phyloP scores from a whole-genome alignment of 108 stramenopile genomes.

The Aurantiochytrium sp. region DNA sequence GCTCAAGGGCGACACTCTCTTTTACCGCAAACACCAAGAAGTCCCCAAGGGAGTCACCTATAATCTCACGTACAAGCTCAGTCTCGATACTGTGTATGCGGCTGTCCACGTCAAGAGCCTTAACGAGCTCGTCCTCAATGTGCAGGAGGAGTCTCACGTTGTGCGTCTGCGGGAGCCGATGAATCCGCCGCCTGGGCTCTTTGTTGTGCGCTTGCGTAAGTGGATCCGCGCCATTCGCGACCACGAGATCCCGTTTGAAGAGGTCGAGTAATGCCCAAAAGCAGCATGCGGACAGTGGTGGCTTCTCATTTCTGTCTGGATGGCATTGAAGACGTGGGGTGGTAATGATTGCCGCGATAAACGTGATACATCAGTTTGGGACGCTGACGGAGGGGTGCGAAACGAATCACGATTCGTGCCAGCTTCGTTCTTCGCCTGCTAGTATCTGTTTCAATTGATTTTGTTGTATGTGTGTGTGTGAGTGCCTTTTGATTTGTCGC shows the following conservation, averaged over 20 bases:
- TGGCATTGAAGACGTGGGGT: too few species aligned
- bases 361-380: too few species aligned
- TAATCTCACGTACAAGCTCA: conserved; percentile 4
- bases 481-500: too few species aligned
- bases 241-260: neutral
- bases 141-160: neutral
- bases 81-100: neutral
- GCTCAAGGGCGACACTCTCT: conserved; percentile 6
- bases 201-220: neutral
- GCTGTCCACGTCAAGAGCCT: neutral
- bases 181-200: neutral
- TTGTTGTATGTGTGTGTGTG: too few species aligned
- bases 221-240: neutral
- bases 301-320: too few species aligned
- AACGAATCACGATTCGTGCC: too few species aligned
- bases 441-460: too few species aligned
- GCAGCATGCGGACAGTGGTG: too few species aligned
- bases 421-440: too few species aligned
- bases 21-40: conserved; percentile 14
- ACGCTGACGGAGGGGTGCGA: too few species aligned
- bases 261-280: neutral
- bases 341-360: too few species aligned
- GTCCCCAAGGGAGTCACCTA: neutral
- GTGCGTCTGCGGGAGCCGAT: neutral
- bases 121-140: neutral